These are phyloP conservation scores for Gastrolobium bilobum DNA, from an alignment of 306 rosid species.

Conservation along the genomic window DNA sequence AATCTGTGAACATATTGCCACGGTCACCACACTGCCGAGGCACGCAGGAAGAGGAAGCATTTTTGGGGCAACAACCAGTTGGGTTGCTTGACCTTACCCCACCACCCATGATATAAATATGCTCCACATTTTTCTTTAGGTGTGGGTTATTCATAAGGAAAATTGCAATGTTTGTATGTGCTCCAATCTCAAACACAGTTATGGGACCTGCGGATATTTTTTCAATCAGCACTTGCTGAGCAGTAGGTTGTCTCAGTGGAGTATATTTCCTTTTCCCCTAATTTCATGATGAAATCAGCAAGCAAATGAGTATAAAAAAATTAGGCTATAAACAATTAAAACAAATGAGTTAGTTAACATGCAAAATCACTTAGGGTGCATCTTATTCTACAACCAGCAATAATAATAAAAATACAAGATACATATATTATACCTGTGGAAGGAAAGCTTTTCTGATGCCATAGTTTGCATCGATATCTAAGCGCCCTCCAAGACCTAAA, in stretches of 20 bases:
- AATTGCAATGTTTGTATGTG: conserved; percentile 84
- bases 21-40: conserved; percentile 85
- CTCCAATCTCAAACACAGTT: conserved; percentile 67
- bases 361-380: not conserved
- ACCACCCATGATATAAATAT: conserved; percentile 91
- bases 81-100: conserved; percentile 89
- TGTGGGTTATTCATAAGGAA: conserved; percentile 87
- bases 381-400: not conserved
- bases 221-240: conserved; percentile 89
- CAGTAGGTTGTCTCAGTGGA: conserved; percentile 77
- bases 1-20: conserved; percentile 82
- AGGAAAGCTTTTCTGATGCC: conserved; percentile 86
- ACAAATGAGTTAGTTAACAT: not conserved
- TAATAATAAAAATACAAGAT: not conserved
- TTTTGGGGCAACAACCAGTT: conserved; percentile 88
- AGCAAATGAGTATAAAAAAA: conserved; percentile 16
- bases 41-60: conserved; percentile 64
- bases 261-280: conserved; percentile 79
- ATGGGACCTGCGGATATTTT: conserved; percentile 84
- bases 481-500: conserved; percentile 79
- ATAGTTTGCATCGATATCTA: conserved; percentile 77
- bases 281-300: conserved; percentile 45
- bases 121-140: conserved; percentile 83
- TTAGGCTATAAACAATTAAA: conserved; percentile 2
- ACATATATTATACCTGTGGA: conserved; percentile 76